phyloP scores from a whole-genome alignment of 768 basidiomycete genomes.

The Calocybe cyanea region DNA sequence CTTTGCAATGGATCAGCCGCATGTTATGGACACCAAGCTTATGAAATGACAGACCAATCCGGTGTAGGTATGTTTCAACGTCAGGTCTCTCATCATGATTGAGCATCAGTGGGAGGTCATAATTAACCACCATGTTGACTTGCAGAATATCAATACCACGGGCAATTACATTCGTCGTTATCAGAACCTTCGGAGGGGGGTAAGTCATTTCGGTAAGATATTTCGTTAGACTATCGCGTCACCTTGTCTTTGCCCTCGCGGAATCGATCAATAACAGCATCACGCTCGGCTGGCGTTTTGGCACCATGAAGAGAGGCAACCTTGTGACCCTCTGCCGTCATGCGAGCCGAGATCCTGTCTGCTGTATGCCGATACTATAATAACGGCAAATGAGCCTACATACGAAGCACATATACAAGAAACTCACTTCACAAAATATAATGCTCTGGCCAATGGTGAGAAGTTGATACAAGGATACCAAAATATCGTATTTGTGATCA shows the following conservation, averaged over 20 bases:
- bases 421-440: slow-evolving; percentile 89
- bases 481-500: slow-evolving; percentile 92
- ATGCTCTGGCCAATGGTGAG: slow-evolving; percentile 97
- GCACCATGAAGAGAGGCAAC: slow-evolving; percentile 95
- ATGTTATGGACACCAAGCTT: neutral
- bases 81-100: slow-evolving; percentile 79
- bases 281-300: slow-evolving; percentile 87
- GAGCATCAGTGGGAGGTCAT: slow-evolving; percentile 86
- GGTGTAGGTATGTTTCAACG: slow-evolving; percentile 95
- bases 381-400: slow-evolving; percentile 1
- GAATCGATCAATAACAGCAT: slow-evolving; percentile 91
- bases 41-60: slow-evolving; percentile 67
- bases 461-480: slow-evolving; percentile 84
- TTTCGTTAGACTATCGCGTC: too few species aligned
- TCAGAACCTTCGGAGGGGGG: slow-evolving; percentile 49
- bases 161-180: slow-evolving; percentile 98
- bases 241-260: slow-evolving; percentile 96
- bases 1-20: slow-evolving; percentile 37
- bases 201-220: too few species aligned
- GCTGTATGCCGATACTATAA: slow-evolving; percentile 83
- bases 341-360: slow-evolving; percentile 85
- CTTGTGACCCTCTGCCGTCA: slow-evolving; percentile 92
- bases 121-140: slow-evolving; percentile 99
- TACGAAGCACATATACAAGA: neutral
- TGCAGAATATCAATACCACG: slow-evolving; percentile 98